Evolutionary conservation across 2,329 filamentous ascomycete species (phyloP).

Genomic region (Fusarium equiseti): DNA sequence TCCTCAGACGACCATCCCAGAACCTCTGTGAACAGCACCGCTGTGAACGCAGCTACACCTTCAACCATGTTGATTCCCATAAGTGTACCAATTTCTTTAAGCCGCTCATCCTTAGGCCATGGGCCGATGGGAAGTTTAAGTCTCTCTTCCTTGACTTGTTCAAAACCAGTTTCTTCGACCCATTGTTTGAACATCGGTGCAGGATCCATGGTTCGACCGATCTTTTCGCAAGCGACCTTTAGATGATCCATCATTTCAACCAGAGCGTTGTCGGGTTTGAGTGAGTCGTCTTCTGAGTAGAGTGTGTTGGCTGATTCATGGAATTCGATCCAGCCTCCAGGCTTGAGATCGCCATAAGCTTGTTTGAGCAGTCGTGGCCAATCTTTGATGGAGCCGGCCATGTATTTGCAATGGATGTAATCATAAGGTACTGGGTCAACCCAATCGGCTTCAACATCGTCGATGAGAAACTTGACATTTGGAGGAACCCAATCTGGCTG

Average conservation of each 20-base stretch:
- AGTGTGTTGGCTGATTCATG: constrained; percentile 56
- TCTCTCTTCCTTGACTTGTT: constrained; percentile 47
- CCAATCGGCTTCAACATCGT: constrained; percentile 71
- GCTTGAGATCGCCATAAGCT: constrained; percentile 55
- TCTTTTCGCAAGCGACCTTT: constrained; percentile 43
- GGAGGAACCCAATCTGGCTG: constrained; percentile 64
- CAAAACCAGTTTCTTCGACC: constrained; percentile 54
- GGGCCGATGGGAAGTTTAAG: constrained; percentile 54
- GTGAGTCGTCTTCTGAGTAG: constrained; percentile 55
- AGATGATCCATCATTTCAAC: constrained; percentile 47
- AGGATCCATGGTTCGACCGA: constrained; percentile 49
- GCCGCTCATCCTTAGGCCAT: constrained; percentile 53
- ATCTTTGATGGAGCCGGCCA: constrained; percentile 52
- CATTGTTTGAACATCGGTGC: constrained; percentile 47
- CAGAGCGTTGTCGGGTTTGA: constrained; percentile 53
- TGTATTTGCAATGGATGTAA: constrained; percentile 53
- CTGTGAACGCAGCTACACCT: constrained; percentile 55
- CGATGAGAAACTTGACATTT: constrained; percentile 69
- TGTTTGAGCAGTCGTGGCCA: constrained; percentile 46
- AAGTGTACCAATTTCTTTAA: constrained; percentile 49
- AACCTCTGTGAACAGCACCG: constrained; percentile 54
- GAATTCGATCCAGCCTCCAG: constrained; percentile 62
- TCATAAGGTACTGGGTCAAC: constrained; percentile 45
- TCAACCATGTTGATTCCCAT: constrained; percentile 55
- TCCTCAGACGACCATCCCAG: constrained; percentile 56